Evolutionary conservation across 768 basidiomycete species (phyloP), one percentile per base, ranked within the genome.

Genomic region (Mycena epipterygia): DNA sequence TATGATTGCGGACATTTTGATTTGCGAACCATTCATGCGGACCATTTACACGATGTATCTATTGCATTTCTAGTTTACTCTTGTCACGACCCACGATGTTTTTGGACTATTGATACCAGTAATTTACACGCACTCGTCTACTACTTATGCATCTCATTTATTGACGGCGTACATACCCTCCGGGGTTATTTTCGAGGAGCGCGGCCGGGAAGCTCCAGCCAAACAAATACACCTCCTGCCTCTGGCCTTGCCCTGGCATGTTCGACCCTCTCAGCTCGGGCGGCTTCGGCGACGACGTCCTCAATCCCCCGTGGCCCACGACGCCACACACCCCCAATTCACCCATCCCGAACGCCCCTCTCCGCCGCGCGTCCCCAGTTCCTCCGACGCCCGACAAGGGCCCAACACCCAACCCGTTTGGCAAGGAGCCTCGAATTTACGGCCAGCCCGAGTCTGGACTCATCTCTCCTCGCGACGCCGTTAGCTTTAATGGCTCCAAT

Each of bases 371-470:
- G 23, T 83, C 86, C 8, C 85, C 91, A 23, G 79, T 82, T 19
- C 83, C 88, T 35, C 81, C 85, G 60, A 84, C 87, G 13, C 85
- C 88, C 0, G 87, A 88, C 71, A 88, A 85, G 73, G 85, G 86
- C 5, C 87, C 88, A 29, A 66, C 87, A 12, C 84, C 85, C 27
- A 90, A 91, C 19, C 78, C 89, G 12, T 95, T 92, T 71, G 93
- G 93, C 57, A 91, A 89, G 77, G 92, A 93, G 74, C 93, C 95
- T 0, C 92, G 92, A 80, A 94, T 96, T 70, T 96, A 96, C 72
- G 95, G 95, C 5, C 93, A 93, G 78, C 94, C 94, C 0, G 93
- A 93, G 59, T 88, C 91, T 46, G 95, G 95, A 2, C 88, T 96
- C 32, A 90, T 96, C 62, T 95, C 95, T 27, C 95, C 95, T 14